Evolutionary conservation across 441 rosid species (phyloP), one percentile per base, ranked within the genome.

Genomic region (Mallotus japonicus): DNA sequence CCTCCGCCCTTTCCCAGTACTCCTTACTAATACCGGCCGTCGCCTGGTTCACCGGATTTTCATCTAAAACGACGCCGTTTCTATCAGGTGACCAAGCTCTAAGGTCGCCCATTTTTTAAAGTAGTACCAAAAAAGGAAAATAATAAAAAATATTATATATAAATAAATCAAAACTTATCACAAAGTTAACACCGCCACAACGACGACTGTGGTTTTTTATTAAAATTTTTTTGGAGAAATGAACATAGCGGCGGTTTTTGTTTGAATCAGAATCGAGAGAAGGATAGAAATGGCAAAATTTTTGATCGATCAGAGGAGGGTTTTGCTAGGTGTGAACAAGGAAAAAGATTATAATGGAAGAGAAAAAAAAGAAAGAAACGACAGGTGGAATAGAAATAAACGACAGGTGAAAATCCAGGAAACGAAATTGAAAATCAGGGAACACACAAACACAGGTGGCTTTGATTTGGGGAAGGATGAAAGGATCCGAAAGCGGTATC

Each of bases 1-100:
- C 90, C 90, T 93, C 98, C 11, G 90, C 88, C 73, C 56, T 80
- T 63, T 20, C 79, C 92, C 90, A 88, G 75, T 75, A 80, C 84
- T 85, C 89, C 13, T 77, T 74, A 70, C 46, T 75, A 79, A 83
- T 80, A 67, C 19, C 40, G 16, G 42, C 80, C 72, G 82, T 64
- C 32, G 70, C 6, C 6, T 37, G 87, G 77, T 79, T 73, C 40
- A 83, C 74, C 11, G 85, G 80, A 67, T 80, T 80, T 76, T 83
- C 87, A 65, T 82, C 87, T 66, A 78, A 37, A 17, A 73, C 82
- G 66, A 60, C 73, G 67, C 82, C 83, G 81, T 74, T 80, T 8
- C 59, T 71, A 62, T 89, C 93, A 20, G 86, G 88, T 71, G 89
- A 75, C 85, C 87, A 87, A 72, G 80, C 90, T 62, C 83, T 88